phyloP scores from a whole-genome alignment of 78 protist genomes.

The Speleostelium caveatum region DNA sequence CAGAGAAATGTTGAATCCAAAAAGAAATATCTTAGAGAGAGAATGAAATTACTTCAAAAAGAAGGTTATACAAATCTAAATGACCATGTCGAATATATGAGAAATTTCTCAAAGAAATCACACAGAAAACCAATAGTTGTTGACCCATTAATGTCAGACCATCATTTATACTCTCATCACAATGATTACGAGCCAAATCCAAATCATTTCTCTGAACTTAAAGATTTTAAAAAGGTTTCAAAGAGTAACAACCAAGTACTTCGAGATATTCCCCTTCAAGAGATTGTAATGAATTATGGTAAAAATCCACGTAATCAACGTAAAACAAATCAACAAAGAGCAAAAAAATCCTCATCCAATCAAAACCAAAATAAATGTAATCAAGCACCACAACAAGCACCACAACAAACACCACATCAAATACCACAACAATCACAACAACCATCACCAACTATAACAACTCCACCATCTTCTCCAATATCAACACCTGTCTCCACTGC shows the following conservation, averaged over 20 bases:
- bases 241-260: slow-evolving; percentile 18
- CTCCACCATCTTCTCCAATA: too few species aligned
- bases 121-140: not conserved
- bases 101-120: not conserved
- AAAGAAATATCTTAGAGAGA: slow-evolving; percentile 42
- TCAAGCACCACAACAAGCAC: too few species aligned
- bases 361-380: too few species aligned
- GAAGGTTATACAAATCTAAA: slow-evolving; percentile 37
- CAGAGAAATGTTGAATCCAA: slow-evolving; percentile 66
- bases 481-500: too few species aligned
- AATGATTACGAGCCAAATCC: not conserved
- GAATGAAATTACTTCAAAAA: slow-evolving; percentile 44
- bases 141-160: not conserved
- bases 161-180: not conserved
- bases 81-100: slow-evolving; percentile 34
- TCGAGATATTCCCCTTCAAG: slow-evolving; percentile 62
- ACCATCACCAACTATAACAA: too few species aligned
- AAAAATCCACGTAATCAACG: not conserved
- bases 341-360: too few species aligned
- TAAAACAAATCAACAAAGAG: too few species aligned
- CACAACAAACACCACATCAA: too few species aligned
- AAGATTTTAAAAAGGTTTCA: slow-evolving; percentile 30
- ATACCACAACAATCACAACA: too few species aligned
- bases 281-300: slow-evolving; percentile 25
- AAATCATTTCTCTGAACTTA: not conserved